Base-by-base conservation (phyloP, 306 rosid genomes). In the Carpinus fangiana region DNA sequence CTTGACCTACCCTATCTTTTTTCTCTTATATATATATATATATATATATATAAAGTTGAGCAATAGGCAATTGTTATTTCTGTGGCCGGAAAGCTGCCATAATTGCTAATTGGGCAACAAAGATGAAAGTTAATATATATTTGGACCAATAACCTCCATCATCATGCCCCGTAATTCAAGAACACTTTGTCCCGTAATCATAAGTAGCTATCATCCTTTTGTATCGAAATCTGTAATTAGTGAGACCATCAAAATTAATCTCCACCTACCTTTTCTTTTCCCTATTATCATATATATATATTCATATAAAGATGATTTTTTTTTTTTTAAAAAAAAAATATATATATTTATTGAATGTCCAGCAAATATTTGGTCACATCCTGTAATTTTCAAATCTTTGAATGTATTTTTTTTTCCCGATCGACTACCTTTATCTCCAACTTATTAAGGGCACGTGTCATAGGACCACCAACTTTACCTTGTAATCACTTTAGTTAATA, bases 151-250 rank as follows among this genome's bases (percentile, higher is more conserved):
- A 74, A 46, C 75, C 64, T 20, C 36, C 79, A 78, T 46, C 76
- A 53, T 46, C 73, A 53, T 70, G 47, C 26, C 78, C 77, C 81
- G 85, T 62, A 82, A 88, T 80, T 82, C 80, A 75, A 59, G 89
- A 85, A 80, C 62, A 73, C 47, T 73, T 78, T 85, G 91, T 85
- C 89, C 77, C 73, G 65, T 75, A 64, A 85, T 81, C 21, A 86
- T 81, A 67, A 34, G 26, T 64, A 50, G 17, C 50, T 71, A 23
- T 23, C 78, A 26, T 36, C 65, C 75, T 75, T 79, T 52, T 48
- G 12, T 78, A 69, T 66, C 51, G 73, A 75, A 51, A 23, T 59
- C 41, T 60, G 80, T 75, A 75, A 76, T 14, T 18, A 67, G n/a
- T 8, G 36, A 23, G 36, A 38, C 43, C 21, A 67, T 67, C 7